Percentiles rank a stretch among this genome's conserved stretches.
phyloP scores from a whole-genome alignment of 2,329 filamentous ascomycete genomes.

The Ophiostoma quercus region DNA sequence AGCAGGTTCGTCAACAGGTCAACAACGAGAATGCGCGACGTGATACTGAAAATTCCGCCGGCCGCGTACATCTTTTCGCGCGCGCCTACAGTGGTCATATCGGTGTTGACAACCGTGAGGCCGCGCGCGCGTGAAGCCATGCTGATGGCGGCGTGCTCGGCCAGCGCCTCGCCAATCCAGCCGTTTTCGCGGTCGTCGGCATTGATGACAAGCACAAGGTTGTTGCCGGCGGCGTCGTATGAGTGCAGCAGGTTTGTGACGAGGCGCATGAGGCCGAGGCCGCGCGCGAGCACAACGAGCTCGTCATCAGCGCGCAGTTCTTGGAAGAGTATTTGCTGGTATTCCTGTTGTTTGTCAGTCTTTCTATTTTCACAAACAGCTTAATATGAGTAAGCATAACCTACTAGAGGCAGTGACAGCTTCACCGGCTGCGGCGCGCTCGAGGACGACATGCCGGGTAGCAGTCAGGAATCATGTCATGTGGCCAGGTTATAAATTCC shows the following conservation, averaged over 20 bases:
- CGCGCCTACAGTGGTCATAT: conserved; percentile 78
- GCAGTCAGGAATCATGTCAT: conserved; percentile 19
- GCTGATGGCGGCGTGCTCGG: conserved; percentile 91
- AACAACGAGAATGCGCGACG: conserved; percentile 89
- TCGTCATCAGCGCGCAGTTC: conserved; percentile 88
- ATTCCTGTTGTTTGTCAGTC: conserved; percentile 51
- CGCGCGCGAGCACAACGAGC: conserved; percentile 83
- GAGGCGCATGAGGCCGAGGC: conserved; percentile 84
- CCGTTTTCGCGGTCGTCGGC: conserved; percentile 90
- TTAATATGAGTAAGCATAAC: conserved; percentile 22
- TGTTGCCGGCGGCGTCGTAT: conserved; percentile 93
- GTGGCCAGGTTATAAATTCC: neutral
- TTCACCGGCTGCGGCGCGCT: conserved; percentile 65
- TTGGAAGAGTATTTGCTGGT: conserved; percentile 92
- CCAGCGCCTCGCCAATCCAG: conserved; percentile 93
- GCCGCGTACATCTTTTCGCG: conserved; percentile 87
- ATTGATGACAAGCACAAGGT: conserved; percentile 80
- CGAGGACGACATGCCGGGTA: conserved; percentile 44
- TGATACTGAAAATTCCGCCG: conserved; percentile 92
- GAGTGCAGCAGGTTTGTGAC: conserved; percentile 95
- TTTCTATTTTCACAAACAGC: neutral
- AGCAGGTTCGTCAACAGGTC: conserved; percentile 83
- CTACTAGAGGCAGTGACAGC: conserved; percentile 69
- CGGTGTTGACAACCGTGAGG: conserved; percentile 87
- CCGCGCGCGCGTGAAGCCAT: conserved; percentile 61